Evolutionary conservation across 164 flowering plant species (phyloP).

Genomic region (Macadamia integrifolia): DNA sequence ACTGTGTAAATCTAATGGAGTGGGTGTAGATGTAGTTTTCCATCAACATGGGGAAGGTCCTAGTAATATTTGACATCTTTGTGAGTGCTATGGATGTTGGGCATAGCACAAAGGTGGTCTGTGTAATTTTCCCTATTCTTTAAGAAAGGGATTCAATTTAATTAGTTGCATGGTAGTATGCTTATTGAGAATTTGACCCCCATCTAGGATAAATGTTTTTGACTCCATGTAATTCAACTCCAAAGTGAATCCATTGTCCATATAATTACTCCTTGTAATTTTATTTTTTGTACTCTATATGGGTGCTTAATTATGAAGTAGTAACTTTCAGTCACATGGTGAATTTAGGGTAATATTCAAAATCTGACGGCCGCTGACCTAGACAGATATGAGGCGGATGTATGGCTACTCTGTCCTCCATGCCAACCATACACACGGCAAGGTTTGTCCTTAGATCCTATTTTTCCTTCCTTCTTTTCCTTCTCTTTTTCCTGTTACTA

Average conservation of each 20-base stretch:
- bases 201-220: not conserved
- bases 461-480: not conserved
- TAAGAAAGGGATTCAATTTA: not conserved
- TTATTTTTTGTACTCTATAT: too few relatives aligned
- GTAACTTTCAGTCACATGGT: not conserved
- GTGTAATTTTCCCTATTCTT: not conserved
- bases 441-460: conserved; percentile 39
- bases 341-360: conserved; percentile 77
- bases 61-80: too few relatives aligned
- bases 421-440: conserved; percentile 99
- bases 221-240: not conserved
- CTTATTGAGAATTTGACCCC: not conserved
- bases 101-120: too few relatives aligned
- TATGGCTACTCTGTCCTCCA: conserved; percentile 97
- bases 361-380: conserved; percentile 73
- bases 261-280: not conserved
- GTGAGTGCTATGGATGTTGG: too few relatives aligned
- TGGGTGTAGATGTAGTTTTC: too few relatives aligned
- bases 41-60: too few relatives aligned
- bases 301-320: not conserved
- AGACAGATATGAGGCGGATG: conserved; percentile 68
- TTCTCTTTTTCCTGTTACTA: not conserved
- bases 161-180: not conserved
- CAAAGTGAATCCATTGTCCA: not conserved
- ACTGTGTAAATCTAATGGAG: too few relatives aligned